These are phyloP conservation scores for Thamnidium elegans DNA, from an alignment of 192 early-diverging fungal genomes.

Conservation along the genomic window DNA sequence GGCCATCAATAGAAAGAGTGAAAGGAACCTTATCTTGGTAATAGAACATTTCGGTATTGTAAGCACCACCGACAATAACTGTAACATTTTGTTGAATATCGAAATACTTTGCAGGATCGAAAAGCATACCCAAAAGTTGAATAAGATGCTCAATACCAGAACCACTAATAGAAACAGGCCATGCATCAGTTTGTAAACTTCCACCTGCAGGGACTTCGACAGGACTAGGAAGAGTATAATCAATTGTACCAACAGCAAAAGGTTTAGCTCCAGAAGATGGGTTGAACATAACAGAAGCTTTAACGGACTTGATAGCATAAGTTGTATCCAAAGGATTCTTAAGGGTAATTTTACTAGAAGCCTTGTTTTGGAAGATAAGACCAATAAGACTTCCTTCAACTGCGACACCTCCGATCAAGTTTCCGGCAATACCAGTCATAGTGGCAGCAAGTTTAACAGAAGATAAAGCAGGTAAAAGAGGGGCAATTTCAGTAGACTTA, in stretches of 20 bases:
- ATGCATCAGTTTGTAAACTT: not conserved
- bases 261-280: not conserved
- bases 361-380: not conserved
- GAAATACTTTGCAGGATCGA: not conserved
- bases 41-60: not conserved
- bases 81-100: constrained; percentile 5
- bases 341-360: constrained; percentile 17
- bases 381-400: constrained; percentile 13
- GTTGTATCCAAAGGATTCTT: constrained; percentile 24
- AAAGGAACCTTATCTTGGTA: constrained; percentile 10
- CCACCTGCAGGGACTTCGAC: constrained; percentile 17
- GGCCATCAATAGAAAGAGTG: constrained; percentile 6
- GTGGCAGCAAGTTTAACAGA: constrained; percentile 35
- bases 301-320: constrained; percentile 14
- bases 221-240: not conserved
- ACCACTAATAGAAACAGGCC: constrained; percentile 11
- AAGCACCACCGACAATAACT: constrained; percentile 1
- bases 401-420: constrained; percentile 32
- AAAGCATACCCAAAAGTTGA: no score
- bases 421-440: constrained; percentile 43
- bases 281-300: constrained; percentile 5
- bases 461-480: constrained; percentile 43
- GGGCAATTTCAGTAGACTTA: constrained; percentile 39
- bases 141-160: no score
- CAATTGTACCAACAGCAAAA: constrained; percentile 18